Base-by-base conservation (phyloP, 1,284 basidiomycete genomes). In the Cryptococcus hybrid region DNA sequence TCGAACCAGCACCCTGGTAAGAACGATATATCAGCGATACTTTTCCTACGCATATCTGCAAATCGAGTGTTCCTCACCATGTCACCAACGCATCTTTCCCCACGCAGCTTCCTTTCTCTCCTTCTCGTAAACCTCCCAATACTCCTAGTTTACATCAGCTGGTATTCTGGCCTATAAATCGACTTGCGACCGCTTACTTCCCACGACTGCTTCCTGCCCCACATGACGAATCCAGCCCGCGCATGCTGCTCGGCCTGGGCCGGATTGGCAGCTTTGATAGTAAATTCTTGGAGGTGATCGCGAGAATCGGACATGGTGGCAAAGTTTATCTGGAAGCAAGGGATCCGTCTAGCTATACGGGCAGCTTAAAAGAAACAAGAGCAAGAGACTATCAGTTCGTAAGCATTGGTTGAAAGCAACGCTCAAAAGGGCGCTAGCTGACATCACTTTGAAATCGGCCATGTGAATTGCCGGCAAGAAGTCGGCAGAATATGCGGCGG, bases 1-100 rank as follows among this genome's bases (percentile, higher is more conserved):
- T 15, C 54, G 59, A 0, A 70, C 68, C 7, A 70, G 60, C 2
- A 60, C 64, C 64, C 62, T 63, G 48, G 34, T 2, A 39, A 39
- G 11, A 30, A 30, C 4, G 30, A 30, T 45, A 42, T 24, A 13
- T 34, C 7, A 38, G 49, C 18, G 15, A 15, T 18, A 39, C 37
- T 37, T 38, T 15, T 18, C 30, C 13, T 34, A 7, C n/a, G n/a
- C 36, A 1, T 6, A 8, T 9, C 30, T 30, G 30, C 30, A 30
- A 30, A 3, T 9, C 4, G 38, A 13, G 13, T 30, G 18, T 8
- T 8, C 43, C 51, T 56, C 37, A 61, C 63, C 65, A 70, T 1
- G 57, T 60, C 18, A 58, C 13, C 1, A 61, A 51, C 6, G 48
- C 57, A 42, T 62, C 52, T 35, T 30, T 54, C 11, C 57, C 64